These are phyloP conservation scores for Aotearoamyces nothofagi DNA, from an alignment of 2,329 filamentous ascomycete genomes.

Conservation along the genomic window DNA sequence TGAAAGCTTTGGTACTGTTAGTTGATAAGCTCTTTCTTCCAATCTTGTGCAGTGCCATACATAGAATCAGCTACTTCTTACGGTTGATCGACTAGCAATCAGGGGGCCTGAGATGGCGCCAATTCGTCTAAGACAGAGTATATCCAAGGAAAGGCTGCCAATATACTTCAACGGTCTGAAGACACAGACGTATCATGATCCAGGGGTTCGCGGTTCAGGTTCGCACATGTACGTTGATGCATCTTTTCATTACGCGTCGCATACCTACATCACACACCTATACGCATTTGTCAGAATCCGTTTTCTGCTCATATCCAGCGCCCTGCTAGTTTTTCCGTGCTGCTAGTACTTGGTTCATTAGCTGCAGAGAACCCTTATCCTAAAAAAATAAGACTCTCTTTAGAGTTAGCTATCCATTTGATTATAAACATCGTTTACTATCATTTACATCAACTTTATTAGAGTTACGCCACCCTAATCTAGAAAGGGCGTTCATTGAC, in stretches of 20 bases:
- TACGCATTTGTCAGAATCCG: not conserved
- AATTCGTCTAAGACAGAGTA: constrained; percentile 30
- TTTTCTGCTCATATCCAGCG: not conserved
- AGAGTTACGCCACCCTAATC: no score
- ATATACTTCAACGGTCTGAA: constrained; percentile 51
- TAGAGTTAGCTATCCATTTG: no score
- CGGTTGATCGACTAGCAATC: no score
- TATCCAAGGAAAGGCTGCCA: constrained; percentile 58
- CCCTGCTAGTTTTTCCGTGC: not conserved
- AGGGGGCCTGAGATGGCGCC: no score
- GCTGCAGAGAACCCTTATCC: not conserved
- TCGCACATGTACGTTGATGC: constrained; percentile 37
- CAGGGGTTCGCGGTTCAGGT: constrained; percentile 32
- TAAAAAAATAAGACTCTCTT: no score
- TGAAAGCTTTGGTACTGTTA: no score
- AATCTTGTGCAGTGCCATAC: no score
- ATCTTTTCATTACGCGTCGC: not conserved
- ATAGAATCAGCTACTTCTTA: no score
- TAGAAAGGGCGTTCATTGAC: no score
- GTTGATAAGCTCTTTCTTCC: no score
- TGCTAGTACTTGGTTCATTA: not conserved
- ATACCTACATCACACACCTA: not conserved
- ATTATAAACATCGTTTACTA: not conserved
- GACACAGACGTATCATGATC: constrained; percentile 56
- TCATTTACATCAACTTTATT: not conserved